Evolutionary conservation across 352 stramenopile species (phyloP), one percentile per base, ranked within the genome.

Genomic region (Pseudoperonospora humuli): DNA sequence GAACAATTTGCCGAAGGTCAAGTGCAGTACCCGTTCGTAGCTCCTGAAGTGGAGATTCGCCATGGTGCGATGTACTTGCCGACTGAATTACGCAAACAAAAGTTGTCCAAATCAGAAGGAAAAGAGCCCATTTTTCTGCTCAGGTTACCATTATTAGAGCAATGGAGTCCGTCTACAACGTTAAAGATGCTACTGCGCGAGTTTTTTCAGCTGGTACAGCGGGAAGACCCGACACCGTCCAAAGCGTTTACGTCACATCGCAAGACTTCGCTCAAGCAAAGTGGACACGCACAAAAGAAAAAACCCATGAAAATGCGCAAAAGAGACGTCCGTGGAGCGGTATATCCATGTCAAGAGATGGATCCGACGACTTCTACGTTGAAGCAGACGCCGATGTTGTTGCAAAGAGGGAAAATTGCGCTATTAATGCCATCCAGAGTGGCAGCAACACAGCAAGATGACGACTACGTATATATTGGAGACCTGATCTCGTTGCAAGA

Each of bases 131-230:
- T 56, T 38, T 72, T 57, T 32, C 15, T 68, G 38, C 48, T 87
- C 7, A 54, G 65, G 17, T 52, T 91, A 14, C 69, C 73, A 2
- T 50, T 72, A 42, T 55, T 88, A n/a, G 40, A 55, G 43, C 64
- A 75, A 24, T 91, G 78, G 78, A 91, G 64, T 23, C 78, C 78
- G 27, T 91, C 78, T 7, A 81, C 80, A 13, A 88, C 78, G 11
- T 58, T 90, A 27, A 47, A 63, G 25, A 86, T 86, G 75, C 35
- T 90, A 7, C 45, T 90, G 15, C 53, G 81, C 25, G 70, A 90
- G 46, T 81, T 90, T 43, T 69, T 83, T 45, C 28, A 47, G 13
- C 46, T 68, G 24, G 70, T 90, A 21, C 78, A 90, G 45, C 63
- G 59, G 31, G 38, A 57, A 27, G 72, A 84, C 41, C 72, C 70